Percentiles rank a stretch among this genome's conserved stretches.
Evolutionary conservation across 345 rosid genomes (phyloP).

Genomic region (Aquilaria sinensis): DNA sequence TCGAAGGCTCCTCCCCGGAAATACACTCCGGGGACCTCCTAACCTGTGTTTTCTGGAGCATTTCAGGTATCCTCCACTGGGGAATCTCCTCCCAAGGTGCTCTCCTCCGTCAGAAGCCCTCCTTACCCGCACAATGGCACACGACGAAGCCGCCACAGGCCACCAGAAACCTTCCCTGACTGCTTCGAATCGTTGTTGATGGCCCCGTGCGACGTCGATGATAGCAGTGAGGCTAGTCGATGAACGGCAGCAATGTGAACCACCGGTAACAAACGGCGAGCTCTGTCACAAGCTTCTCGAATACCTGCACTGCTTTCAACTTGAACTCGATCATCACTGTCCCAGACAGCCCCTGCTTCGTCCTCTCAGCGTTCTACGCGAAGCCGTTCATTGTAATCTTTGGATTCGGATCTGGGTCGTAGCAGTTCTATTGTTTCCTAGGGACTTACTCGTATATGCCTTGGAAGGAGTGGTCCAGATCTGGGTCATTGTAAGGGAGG

Average conservation of each 20-base stretch:
- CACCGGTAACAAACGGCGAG: slow-evolving; percentile 75
- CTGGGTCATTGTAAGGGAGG: slow-evolving; percentile 64
- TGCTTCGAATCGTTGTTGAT: slow-evolving; percentile 42
- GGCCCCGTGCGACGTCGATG: slow-evolving; percentile 73
- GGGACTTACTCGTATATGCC: slow-evolving; percentile 87
- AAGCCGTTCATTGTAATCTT: slow-evolving; percentile 58
- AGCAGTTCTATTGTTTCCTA: slow-evolving; percentile 54
- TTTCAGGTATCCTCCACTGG: too few species aligned
- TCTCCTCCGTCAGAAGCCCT: too few species aligned
- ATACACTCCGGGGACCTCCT: too few species aligned
- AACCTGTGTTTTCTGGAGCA: too few species aligned
- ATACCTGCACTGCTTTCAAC: slow-evolving; percentile 57
- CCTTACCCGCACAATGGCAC: too few species aligned
- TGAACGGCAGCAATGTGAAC: slow-evolving; percentile 65
- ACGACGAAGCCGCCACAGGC: too few species aligned
- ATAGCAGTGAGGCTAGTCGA: slow-evolving; percentile 19
- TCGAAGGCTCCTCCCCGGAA: too few species aligned
- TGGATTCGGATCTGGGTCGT: slow-evolving; percentile 35
- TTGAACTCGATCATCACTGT: slow-evolving; percentile 68
- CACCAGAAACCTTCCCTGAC: slow-evolving; percentile 44
- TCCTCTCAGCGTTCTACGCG: slow-evolving; percentile 57
- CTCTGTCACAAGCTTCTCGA: slow-evolving; percentile 45
- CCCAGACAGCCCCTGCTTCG: slow-evolving; percentile 38
- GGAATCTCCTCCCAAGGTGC: too few species aligned
- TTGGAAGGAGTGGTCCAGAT: slow-evolving; percentile 80